Percentiles rank a stretch among this genome's conserved stretches.
These are phyloP conservation scores for Cytospora mali DNA, from an alignment of 2,329 filamentous ascomycete genomes.

Conservation along the genomic window DNA sequence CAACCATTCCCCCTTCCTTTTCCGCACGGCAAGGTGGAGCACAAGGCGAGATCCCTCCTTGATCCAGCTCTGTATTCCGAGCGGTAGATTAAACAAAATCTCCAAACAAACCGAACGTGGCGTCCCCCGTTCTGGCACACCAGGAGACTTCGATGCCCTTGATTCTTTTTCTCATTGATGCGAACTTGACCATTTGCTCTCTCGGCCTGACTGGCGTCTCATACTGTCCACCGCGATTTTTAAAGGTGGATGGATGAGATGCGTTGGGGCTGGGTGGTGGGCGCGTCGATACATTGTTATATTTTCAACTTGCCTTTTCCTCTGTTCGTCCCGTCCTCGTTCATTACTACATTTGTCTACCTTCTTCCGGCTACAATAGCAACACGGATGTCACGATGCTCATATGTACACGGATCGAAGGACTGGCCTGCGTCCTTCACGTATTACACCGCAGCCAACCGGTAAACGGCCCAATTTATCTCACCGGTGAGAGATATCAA, in stretches of 20 bases:
- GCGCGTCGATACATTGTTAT: slow-evolving; percentile 26
- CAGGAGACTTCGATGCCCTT: slow-evolving; percentile 16
- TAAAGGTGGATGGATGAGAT: slow-evolving; percentile 12
- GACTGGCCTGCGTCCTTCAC: no score
- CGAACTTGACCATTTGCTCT: slow-evolving; percentile 50
- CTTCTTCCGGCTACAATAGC: neutral
- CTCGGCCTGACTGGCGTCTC: slow-evolving; percentile 34
- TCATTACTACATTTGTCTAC: neutral
- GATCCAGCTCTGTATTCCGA: slow-evolving; percentile 73
- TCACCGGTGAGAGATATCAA: no score
- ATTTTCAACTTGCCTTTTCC: neutral
- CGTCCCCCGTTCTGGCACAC: slow-evolving; percentile 16
- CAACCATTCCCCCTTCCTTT: slow-evolving; percentile 6
- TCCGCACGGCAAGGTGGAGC: slow-evolving; percentile 76
- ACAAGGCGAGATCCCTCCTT: slow-evolving; percentile 76
- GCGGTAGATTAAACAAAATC: slow-evolving; percentile 60
- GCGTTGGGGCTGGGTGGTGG: slow-evolving; percentile 27
- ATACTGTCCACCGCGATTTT: slow-evolving; percentile 22
- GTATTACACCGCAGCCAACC: no score
- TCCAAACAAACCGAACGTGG: slow-evolving; percentile 5
- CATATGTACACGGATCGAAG: no score
- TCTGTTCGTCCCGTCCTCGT: neutral
- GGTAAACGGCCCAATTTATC: no score
- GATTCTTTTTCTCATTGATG: slow-evolving; percentile 37
- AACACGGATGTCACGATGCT: no score